Base-by-base conservation (phyloP, 2,329 filamentous ascomycete species). In the Dothideomycetidae sp. region DNA sequence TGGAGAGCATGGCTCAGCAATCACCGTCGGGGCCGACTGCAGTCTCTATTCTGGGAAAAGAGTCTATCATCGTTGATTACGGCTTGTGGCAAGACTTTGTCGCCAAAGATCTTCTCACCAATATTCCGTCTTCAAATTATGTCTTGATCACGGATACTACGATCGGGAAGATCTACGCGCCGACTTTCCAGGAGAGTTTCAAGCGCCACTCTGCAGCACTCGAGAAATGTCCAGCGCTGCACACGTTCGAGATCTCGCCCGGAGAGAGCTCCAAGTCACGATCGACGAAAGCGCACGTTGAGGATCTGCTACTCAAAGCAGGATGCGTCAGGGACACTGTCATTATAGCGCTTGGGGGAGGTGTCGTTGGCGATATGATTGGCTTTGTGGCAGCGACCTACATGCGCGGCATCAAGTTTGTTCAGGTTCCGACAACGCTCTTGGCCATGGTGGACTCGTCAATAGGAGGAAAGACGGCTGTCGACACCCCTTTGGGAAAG, bases 371-470 rank as follows among this genome's bases (percentile, higher is more conserved):
- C 19, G 90, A 98, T 59, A 81, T 98, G 80, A 86, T 93, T 45
- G 90, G 90, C 36, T 98, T 93, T 56, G 85, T 96, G 36, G 90
- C 90, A 14, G 85, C 90, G 28, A 98, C 90, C 26, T 98, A 96
- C 63, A 98, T 98, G 90, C 79, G 90, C 48, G 90, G 90, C 39
- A 79, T 98, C 44, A 82, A 82, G 48, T 93, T 93, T 56, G 85
- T 94, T 29, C 90, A 98, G 61, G 86, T 98, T 32, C 90, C 90
- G 1, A 98, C 90, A 7, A 93, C 86, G 0, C 67, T 98, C 40
- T 69, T 98, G 37, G 76, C 90, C 46, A 98, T 98, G 90, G 90
- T 98, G 29, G 90, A 98, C 61, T 96, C 88, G 31, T 93, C 85
- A 26, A 96, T 98, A 54, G 90, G 90, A 44, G 90, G 90, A 45